These are phyloP conservation scores for Laburnicola sp. DNA, from an alignment of 2,329 filamentous ascomycete species.

Conservation along the genomic window DNA sequence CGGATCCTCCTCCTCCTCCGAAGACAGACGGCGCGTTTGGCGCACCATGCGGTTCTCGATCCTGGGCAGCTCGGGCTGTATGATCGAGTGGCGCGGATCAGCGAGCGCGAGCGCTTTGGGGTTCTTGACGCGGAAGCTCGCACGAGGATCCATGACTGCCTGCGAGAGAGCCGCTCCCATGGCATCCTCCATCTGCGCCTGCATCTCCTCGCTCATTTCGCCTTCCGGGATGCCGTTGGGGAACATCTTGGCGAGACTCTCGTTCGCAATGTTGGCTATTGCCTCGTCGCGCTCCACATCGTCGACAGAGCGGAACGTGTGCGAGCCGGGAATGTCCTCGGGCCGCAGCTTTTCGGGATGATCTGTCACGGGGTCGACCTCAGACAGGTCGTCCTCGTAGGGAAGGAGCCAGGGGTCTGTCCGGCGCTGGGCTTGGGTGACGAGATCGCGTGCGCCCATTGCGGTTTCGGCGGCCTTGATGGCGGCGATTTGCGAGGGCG, in stretches of 20 bases:
- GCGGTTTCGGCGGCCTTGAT: slow-evolving; percentile 79
- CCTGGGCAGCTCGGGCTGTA: slow-evolving; percentile 57
- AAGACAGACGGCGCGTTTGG: slow-evolving; percentile 34
- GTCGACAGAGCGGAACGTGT: slow-evolving; percentile 34
- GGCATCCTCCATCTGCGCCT: slow-evolving; percentile 27
- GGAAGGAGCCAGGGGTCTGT: slow-evolving; percentile 69
- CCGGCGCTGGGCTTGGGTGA: slow-evolving; percentile 71
- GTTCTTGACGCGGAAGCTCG: slow-evolving; percentile 53
- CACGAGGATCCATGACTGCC: slow-evolving; percentile 48
- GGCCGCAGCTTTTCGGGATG: slow-evolving; percentile 45
- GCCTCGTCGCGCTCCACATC: slow-evolving; percentile 37
- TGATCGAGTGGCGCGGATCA: slow-evolving; percentile 48
- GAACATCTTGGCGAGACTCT: slow-evolving; percentile 43
- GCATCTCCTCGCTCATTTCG: slow-evolving; percentile 20
- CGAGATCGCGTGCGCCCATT: slow-evolving; percentile 73
- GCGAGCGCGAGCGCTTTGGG: slow-evolving; percentile 54
- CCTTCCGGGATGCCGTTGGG: slow-evolving; percentile 41
- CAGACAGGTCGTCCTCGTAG: slow-evolving; percentile 77
- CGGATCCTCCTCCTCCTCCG: slow-evolving; percentile 50
- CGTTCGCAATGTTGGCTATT: slow-evolving; percentile 36
- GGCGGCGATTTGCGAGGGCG: slow-evolving; percentile 76
- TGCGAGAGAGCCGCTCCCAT: slow-evolving; percentile 40
- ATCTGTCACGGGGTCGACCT: slow-evolving; percentile 77
- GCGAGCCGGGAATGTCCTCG: slow-evolving; percentile 27
- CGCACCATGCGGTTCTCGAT: slow-evolving; percentile 44